Evolutionary conservation across 1,284 basidiomycete genomes (phyloP).

Genomic region (Moesziomyces sp.): DNA sequence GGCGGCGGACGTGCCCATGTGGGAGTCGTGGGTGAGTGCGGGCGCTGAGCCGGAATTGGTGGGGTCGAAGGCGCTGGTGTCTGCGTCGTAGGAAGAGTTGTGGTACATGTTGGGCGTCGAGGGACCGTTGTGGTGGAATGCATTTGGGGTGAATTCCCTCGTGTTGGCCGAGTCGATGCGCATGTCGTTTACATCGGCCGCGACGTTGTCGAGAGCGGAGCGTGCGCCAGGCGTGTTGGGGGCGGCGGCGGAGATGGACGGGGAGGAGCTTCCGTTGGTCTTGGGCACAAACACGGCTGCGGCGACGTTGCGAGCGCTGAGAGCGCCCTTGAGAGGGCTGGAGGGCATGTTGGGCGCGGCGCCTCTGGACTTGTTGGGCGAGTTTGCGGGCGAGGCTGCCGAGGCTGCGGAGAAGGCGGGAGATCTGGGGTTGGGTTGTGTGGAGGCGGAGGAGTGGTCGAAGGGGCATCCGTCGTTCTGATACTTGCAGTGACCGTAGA

Average conservation of each 20-base stretch:
- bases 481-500: slow-evolving; percentile 52
- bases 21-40: slow-evolving; percentile 20
- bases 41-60: slow-evolving; percentile 6
- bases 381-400: slow-evolving; percentile 13
- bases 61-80: slow-evolving; percentile 32
- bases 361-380: slow-evolving; percentile 26
- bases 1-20: slow-evolving; percentile 23
- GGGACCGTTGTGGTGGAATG: slow-evolving; percentile 21
- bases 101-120: slow-evolving; percentile 27
- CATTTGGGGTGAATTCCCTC: slow-evolving; percentile 20
- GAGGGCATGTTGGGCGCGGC: slow-evolving; percentile 14
- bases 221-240: slow-evolving; percentile 8
- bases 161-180: slow-evolving; percentile 20
- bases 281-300: slow-evolving; percentile 63
- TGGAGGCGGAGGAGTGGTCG: slow-evolving; percentile 27
- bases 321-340: slow-evolving; percentile 44
- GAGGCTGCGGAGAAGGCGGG: slow-evolving; percentile 28
- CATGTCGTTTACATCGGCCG: slow-evolving; percentile 25
- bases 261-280: slow-evolving; percentile 35
- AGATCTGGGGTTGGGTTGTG: slow-evolving; percentile 16
- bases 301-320: slow-evolving; percentile 55
- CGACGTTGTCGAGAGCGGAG: slow-evolving; percentile 19
- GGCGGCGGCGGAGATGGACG: slow-evolving; percentile 21
- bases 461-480: slow-evolving; percentile 48
- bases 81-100: slow-evolving; percentile 22